Conservation (phyloP, 1,139 yeast species). For the Neolecta irregularis region DNA sequence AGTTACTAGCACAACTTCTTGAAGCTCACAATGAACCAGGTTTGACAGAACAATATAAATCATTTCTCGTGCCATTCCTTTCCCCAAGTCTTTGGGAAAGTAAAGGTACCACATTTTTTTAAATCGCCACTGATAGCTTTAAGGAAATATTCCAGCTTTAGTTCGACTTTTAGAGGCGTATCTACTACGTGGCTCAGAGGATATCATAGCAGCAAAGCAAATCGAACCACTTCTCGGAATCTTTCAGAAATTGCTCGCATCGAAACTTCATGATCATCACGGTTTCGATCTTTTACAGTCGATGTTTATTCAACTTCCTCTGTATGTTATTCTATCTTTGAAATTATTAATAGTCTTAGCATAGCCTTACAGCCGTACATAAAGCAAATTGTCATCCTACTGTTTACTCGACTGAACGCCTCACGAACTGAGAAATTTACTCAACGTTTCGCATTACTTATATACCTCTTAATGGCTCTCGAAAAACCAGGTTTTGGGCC, state of each 20-base stretch:
- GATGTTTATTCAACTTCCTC: slow-evolving; percentile 45
- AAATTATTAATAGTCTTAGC: slow-evolving; percentile 2
- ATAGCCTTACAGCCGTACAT: slow-evolving; percentile 37
- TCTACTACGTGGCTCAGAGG: slow-evolving; percentile 43
- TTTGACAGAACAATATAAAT: slow-evolving; percentile 50
- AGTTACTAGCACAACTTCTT: slow-evolving; percentile 62
- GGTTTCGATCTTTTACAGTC: slow-evolving; percentile 76
- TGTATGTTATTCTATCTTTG: slow-evolving; percentile 18
- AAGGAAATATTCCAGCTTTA: slow-evolving; percentile 66
- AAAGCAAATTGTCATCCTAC: slow-evolving; percentile 56
- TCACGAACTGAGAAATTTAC: slow-evolving; percentile 73
- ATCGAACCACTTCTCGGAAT: slow-evolving; percentile 76
- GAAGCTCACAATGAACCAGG: slow-evolving; percentile 43
- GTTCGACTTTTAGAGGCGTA: slow-evolving; percentile 65
- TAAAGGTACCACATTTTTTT: slow-evolving; percentile 33
- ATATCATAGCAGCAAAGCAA: slow-evolving; percentile 23
- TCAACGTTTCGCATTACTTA: slow-evolving; percentile 40
- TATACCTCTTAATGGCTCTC: slow-evolving; percentile 46
- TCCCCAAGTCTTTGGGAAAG: slow-evolving; percentile 88
- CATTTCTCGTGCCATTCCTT: slow-evolving; percentile 62
- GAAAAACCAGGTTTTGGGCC: slow-evolving; percentile 30
- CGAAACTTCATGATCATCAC: slow-evolving; percentile 59
- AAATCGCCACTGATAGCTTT: neutral
- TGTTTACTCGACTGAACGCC: slow-evolving; percentile 65
- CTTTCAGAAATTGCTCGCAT: slow-evolving; percentile 83